Evolutionary conservation across 495 filamentous ascomycete genomes (phyloP).

Genomic region (Tirmania nivea): DNA sequence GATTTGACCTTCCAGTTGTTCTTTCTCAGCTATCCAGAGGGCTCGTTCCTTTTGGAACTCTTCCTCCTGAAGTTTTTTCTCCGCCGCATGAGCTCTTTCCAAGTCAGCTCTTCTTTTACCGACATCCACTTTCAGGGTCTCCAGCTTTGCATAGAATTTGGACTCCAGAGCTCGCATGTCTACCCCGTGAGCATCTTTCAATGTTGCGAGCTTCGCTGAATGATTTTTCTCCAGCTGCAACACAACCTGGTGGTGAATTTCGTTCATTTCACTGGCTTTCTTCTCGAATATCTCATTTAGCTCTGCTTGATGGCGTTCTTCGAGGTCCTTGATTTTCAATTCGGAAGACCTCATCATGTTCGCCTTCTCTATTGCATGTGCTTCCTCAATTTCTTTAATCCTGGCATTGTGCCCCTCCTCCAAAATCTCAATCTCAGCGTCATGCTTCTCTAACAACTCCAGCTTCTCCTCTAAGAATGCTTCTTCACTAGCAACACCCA

Average conservation of each 20-base stretch:
- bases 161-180: background rate
- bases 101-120: conserved; percentile 6
- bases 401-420: conserved; percentile 8
- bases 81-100: conserved; percentile 22
- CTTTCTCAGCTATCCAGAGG: conserved; percentile 7
- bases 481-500: conserved; percentile 12
- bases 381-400: conserved; percentile 6
- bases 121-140: background rate
- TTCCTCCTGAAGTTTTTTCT: conserved; percentile 12
- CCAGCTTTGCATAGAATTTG: conserved; percentile 18
- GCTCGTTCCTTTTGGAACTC: conserved; percentile 8
- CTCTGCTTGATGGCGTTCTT: background rate
- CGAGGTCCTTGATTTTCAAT: conserved; percentile 9
- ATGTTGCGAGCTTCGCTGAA: background rate
- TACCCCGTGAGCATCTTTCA: conserved; percentile 5
- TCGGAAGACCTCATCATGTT: conserved; percentile 6
- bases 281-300: no score
- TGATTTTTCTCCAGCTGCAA: background rate
- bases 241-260: no score
- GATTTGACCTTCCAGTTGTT: conserved; percentile 9
- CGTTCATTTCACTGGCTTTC: no score
- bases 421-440: conserved; percentile 9
- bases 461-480: conserved; percentile 12
- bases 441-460: conserved; percentile 10
- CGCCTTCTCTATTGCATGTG: conserved; percentile 6